phyloP scores from a whole-genome alignment of 2,329 filamentous ascomycete genomes.

The Chrysoporthe austroafricana region DNA sequence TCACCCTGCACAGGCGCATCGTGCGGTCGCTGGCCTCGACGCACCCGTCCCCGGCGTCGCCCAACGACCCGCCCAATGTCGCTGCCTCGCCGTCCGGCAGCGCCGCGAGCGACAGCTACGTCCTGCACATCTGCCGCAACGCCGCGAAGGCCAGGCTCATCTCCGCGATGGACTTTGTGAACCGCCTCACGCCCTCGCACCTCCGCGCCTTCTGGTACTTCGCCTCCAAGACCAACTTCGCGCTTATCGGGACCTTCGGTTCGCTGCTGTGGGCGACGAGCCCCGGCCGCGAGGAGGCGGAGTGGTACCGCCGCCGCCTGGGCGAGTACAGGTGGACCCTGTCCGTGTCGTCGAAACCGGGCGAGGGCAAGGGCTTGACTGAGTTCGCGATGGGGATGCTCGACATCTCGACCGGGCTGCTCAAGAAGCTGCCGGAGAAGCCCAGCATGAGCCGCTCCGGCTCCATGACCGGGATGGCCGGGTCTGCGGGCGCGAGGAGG shows the following conservation, averaged over 20 bases:
- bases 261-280: slow-evolving; percentile 88
- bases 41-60: slow-evolving; percentile 34
- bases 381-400: slow-evolving; percentile 79
- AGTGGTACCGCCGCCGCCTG: slow-evolving; percentile 85
- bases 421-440: slow-evolving; percentile 73
- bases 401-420: slow-evolving; percentile 70
- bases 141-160: slow-evolving; percentile 94
- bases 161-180: slow-evolving; percentile 96
- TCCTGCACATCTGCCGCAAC: slow-evolving; percentile 88
- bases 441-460: slow-evolving; percentile 63
- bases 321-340: slow-evolving; percentile 95
- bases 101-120: slow-evolving; percentile 70
- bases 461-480: slow-evolving; percentile 54
- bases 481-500: slow-evolving; percentile 47
- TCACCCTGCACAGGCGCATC: slow-evolving; percentile 88
- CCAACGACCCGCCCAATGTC: slow-evolving; percentile 32
- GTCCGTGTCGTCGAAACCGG: slow-evolving; percentile 78
- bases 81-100: slow-evolving; percentile 23
- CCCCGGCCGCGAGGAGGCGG: slow-evolving; percentile 83
- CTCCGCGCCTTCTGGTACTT: slow-evolving; percentile 94
- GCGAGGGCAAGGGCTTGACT: slow-evolving; percentile 60
- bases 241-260: slow-evolving; percentile 91
- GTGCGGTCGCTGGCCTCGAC: slow-evolving; percentile 73
- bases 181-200: slow-evolving; percentile 83
- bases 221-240: slow-evolving; percentile 87